Percentiles rank a stretch among this genome's conserved stretches.
Evolutionary conservation across 345 rosid species (phyloP).

Genomic region (Hibiscus tridactylites): DNA sequence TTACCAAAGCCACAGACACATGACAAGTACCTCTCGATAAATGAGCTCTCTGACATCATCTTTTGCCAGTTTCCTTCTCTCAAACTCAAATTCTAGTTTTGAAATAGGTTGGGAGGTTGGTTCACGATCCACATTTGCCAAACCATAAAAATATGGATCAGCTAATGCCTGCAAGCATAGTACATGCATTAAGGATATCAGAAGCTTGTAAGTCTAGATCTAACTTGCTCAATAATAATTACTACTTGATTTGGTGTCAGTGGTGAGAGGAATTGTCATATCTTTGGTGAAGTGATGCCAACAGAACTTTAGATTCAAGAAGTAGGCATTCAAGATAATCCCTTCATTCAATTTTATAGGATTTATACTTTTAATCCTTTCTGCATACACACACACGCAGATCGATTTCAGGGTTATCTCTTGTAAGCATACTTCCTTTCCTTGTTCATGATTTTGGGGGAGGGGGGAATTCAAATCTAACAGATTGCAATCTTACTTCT

Average conservation of each 20-base stretch:
- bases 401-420: conserved; percentile 11
- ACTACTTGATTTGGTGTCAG: background rate
- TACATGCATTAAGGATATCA: conserved; percentile 9
- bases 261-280: background rate
- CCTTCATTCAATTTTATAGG: background rate
- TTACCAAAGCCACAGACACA: conserved; percentile 9
- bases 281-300: background rate
- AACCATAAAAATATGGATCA: conserved; percentile 81
- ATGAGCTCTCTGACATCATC: conserved; percentile 97
- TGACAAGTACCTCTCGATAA: conserved; percentile 72
- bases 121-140: conserved; percentile 84
- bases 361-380: background rate
- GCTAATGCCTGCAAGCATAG: conserved; percentile 62
- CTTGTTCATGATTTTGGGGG: background rate
- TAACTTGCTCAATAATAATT: background rate
- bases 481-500: conserved; percentile 23
- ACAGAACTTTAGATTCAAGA: background rate
- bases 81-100: conserved; percentile 96
- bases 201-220: background rate
- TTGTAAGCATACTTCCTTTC: background rate
- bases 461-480: background rate
- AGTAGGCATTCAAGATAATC: background rate
- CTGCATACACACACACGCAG: background rate
- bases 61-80: conserved; percentile 83
- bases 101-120: conserved; percentile 88